A percentile compares a stretch with the other conserved stretches of the same genome.
Evolutionary conservation across 108 stramenopile genomes (phyloP).

Genomic region (Conticribra weissflogii): DNA sequence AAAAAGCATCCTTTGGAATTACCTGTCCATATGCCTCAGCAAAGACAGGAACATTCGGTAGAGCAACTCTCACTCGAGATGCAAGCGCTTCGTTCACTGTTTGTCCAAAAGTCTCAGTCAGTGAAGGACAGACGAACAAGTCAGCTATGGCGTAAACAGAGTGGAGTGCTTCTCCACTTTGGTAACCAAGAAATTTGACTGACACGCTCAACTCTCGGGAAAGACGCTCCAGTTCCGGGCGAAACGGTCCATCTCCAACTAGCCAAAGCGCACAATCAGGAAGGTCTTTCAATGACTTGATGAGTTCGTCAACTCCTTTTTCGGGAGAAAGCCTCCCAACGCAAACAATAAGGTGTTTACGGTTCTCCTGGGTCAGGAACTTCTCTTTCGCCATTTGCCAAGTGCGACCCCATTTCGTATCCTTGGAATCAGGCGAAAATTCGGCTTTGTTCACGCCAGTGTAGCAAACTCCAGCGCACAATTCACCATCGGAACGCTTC

Average conservation of each 20-base stretch:
- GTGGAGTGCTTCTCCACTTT: conserved; percentile 55
- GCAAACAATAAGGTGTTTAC: conserved; percentile 49
- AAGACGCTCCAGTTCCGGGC: conserved; percentile 39
- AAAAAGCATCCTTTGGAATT: conserved; percentile 55
- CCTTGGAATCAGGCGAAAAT: conserved; percentile 37
- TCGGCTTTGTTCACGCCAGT: conserved; percentile 50
- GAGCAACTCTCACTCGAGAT: conserved; percentile 51
- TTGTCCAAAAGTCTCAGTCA: conserved; percentile 63
- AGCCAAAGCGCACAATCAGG: conserved; percentile 52
- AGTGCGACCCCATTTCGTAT: conserved; percentile 42
- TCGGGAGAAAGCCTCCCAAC: conserved; percentile 55
- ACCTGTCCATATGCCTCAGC: conserved; percentile 52
- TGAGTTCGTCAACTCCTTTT: conserved; percentile 57
- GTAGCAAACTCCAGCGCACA: conserved; percentile 43
- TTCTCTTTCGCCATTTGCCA: conserved; percentile 42
- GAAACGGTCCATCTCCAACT: conserved; percentile 56
- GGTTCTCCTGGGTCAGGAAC: conserved; percentile 25
- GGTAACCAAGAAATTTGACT: conserved; percentile 57
- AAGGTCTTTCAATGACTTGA: conserved; percentile 31
- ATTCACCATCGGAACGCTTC: conserved; percentile 18
- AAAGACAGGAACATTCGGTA: conserved; percentile 55
- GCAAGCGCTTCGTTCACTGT: conserved; percentile 64
- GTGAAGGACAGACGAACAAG: conserved; percentile 54
- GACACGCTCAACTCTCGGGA: conserved; percentile 37
- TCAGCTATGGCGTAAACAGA: conserved; percentile 54